Base-by-base conservation (phyloP, 352 stramenopile genomes). In the Globisporangium heterothallicum region DNA sequence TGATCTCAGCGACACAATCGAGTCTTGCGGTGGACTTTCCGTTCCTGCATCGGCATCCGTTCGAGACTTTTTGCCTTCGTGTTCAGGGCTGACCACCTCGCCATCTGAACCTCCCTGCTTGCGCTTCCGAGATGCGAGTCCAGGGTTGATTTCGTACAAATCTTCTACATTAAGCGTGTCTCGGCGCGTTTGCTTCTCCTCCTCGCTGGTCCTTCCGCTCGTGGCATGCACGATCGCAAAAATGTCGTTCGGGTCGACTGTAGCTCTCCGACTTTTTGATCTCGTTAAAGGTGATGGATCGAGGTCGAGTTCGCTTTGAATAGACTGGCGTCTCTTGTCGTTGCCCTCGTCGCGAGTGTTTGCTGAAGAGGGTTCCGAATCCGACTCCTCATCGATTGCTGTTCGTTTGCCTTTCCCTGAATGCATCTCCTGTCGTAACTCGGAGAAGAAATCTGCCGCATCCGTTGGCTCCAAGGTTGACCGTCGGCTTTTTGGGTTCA, bases 131-230 rank as follows among this genome's bases (percentile, higher is more conserved):
- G 56, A 63, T 30, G n/a, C 19, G 10, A 71, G 34, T n/a, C 52
- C 61, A n/a, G 49, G 51, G 13, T 64, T 59, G 26, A 86, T 47
- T 30, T 78, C 70, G 9, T 66, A 44, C 18, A 86, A 56, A 21
- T 68, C 75, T n/a, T 65, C 64, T 9, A 77, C 62, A 10, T 81
- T 70, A 44, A 90, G 82, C 0, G 79, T 88, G 27, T 84, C 72
- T 35, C 78, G 75, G 30, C 77, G 76, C 10, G 35, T 38, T 18
- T 32, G 14, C n/a, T n/a, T 13, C 30, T 36, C 0, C 13, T n/a
- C 26, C 24, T 35, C n/a, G 12, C 18, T 22, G 4, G 14, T 38
- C 10, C 21, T 18, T 19, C 52, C 16, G 45, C 52, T 19, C 52
- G 43, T 36, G 4, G 29, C 55, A 26, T 58, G 51, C 6, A 41